Conservation (phyloP, 2,329 filamentous ascomycete species). For the Venturia asperata region DNA sequence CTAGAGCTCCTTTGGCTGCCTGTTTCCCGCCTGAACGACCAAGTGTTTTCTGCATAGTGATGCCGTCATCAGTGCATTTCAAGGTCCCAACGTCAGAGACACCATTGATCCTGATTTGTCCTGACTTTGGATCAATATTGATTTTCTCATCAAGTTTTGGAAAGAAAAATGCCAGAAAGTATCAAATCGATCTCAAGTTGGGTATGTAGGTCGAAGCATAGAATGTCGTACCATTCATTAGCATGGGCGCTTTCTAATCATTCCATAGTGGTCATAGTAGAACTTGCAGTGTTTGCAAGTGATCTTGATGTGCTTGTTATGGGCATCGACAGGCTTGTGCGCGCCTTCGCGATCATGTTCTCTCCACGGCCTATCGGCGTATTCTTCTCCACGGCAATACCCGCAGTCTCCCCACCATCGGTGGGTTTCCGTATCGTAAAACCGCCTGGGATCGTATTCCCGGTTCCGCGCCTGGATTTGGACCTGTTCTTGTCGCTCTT, state of each 20-base stretch:
- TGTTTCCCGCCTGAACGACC: too few species aligned
- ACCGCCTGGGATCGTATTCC: not conserved
- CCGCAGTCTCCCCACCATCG: not conserved
- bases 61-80: not conserved
- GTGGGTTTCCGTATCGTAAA: not conserved
- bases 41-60: too few species aligned
- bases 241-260: not conserved
- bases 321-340: not conserved
- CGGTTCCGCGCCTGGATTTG: not conserved
- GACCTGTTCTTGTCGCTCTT: not conserved
- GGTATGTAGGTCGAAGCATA: too few species aligned
- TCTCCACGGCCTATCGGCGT: not conserved
- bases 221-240: not conserved
- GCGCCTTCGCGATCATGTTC: not conserved
- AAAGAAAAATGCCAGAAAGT: not conserved
- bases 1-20: too few species aligned
- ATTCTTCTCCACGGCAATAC: not conserved
- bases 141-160: not conserved
- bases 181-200: not conserved
- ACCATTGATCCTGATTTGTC: not conserved
- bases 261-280: not conserved
- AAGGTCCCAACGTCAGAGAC: not conserved
- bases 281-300: not conserved
- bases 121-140: not conserved
- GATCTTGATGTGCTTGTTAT: not conserved